Base-by-base conservation (phyloP, 2,329 filamentous ascomycete genomes). In the Xylaria sp. region DNA sequence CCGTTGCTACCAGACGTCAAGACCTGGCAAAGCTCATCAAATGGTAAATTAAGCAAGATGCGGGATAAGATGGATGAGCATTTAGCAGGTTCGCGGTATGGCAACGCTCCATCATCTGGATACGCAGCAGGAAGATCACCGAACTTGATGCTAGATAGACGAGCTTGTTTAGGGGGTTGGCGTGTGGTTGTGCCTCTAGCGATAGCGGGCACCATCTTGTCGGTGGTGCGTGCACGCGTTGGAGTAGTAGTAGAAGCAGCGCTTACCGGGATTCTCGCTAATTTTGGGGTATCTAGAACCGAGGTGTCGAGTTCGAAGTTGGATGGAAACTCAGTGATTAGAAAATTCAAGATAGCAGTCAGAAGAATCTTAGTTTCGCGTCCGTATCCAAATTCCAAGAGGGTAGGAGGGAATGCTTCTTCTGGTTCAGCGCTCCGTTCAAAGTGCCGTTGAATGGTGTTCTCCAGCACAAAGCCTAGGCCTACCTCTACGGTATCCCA, bases 21-120 rank as follows among this genome's bases (percentile, higher is more conserved):
- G 1, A 93, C 79, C 67, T 85, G 84, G 78, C 91, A 90, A 27
- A 94, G 82, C 32, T 90, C 81, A 14, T 85, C 82, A 72, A 92
- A 92, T 0, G 92, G 92, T 5, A 94, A 80, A 48, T 92, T 92
- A 61, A 93, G 80, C 1, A 94, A 81, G 24, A 93, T 82, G 32
- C 86, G 89, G 0, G 92, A 93, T 4, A 94, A 80, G 0, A 85
- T 79, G 0, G 83, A 82, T 27, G 85, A 83, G 34, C 83, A 79
- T 27, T 76, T 74, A 55, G 77, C 75, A 21, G 78, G 74, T 39
- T 78, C 76, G 24, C 75, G 74, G 14, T 73, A 72, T 11, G 73
- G 67, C 9, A 70, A 60, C 1, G 61, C 9, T 1, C 70, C 69
- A 50, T 77, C 78, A 47, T 81, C 81, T 2, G 80, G 77, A 55